Conservation (phyloP, 2,329 filamentous ascomycete genomes). For the Sporothrix schenckii region DNA sequence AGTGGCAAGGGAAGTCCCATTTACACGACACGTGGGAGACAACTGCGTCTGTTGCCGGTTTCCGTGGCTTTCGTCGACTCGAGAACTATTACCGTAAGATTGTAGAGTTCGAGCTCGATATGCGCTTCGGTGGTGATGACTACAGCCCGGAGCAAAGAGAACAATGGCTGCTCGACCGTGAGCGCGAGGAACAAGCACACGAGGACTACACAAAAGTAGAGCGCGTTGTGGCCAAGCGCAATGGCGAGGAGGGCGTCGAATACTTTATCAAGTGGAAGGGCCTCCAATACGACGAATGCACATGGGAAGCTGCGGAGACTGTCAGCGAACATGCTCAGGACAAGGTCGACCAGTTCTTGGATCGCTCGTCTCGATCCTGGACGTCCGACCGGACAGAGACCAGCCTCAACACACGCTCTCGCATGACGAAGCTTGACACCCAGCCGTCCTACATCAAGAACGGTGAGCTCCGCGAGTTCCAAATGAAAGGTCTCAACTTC, state of each 20-base stretch:
- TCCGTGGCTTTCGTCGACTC: slow-evolving; percentile 81
- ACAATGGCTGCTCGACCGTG: slow-evolving; percentile 92
- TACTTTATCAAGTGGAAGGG: slow-evolving; percentile 98
- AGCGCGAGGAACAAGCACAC: slow-evolving; percentile 84
- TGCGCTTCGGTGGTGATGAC: slow-evolving; percentile 72
- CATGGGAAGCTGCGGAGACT: slow-evolving; percentile 76
- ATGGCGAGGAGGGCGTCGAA: slow-evolving; percentile 78
- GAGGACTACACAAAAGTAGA: slow-evolving; percentile 92
- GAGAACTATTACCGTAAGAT: slow-evolving; percentile 93
- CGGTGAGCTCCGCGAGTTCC: slow-evolving; percentile 88
- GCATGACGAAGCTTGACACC: slow-evolving; percentile 72
- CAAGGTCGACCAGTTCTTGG: slow-evolving; percentile 88
- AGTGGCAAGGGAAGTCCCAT: slow-evolving; percentile 96
- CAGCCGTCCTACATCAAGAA: slow-evolving; percentile 84
- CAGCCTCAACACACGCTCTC: slow-evolving; percentile 72
- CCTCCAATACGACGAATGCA: slow-evolving; percentile 89
- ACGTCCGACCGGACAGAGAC: slow-evolving; percentile 77
- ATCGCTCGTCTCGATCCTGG: slow-evolving; percentile 79
- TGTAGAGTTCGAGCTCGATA: slow-evolving; percentile 76
- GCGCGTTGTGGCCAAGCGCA: slow-evolving; percentile 81
- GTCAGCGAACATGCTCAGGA: slow-evolving; percentile 79
- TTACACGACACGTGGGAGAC: slow-evolving; percentile 96
- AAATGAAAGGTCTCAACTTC: slow-evolving; percentile 92
- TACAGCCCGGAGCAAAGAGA: slow-evolving; percentile 83
- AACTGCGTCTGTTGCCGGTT: slow-evolving; percentile 71